Conservation (phyloP, 176 grass and related monocot species). For the Carex pumila region DNA sequence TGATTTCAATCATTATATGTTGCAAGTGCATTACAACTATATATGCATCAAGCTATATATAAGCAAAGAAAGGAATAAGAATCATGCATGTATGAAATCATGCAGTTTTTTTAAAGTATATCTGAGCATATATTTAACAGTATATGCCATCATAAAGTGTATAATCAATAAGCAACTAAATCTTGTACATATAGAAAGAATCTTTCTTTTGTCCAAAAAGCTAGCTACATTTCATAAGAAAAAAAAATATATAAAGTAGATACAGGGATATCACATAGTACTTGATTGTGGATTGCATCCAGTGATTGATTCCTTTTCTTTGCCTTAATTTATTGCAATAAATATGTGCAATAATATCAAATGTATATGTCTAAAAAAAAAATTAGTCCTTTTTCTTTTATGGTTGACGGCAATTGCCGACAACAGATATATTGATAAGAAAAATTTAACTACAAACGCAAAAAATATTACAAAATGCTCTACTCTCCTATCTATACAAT, state of each 20-base stretch:
- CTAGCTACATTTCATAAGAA: neutral
- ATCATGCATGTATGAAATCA: conserved; percentile 18
- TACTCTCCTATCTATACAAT: too few relatives aligned
- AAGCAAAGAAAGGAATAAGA: conserved; percentile 15
- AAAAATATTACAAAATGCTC: too few relatives aligned
- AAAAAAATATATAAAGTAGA: neutral
- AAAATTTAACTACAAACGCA: too few relatives aligned
- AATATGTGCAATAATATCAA: neutral
- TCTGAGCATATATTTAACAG: neutral
- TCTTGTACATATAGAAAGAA: neutral
- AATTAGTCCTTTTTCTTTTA: neutral
- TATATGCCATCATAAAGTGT: conserved; percentile 3
- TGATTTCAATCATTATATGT: neutral
- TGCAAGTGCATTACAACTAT: conserved; percentile 1
- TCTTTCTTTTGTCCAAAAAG: neutral
- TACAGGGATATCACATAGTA: neutral
- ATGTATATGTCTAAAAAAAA: neutral
- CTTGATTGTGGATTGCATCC: neutral
- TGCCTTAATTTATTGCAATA: neutral
- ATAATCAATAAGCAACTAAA: conserved; percentile 4
- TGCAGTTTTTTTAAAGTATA: neutral
- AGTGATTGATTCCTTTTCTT: neutral
- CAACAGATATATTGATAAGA: too few relatives aligned
- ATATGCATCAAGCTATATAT: neutral
- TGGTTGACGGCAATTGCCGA: too few relatives aligned